Percentiles rank a stretch among this genome's conserved stretches.
Conservation (phyloP, 768 basidiomycete genomes). For the Dentipellis fragilis region DNA sequence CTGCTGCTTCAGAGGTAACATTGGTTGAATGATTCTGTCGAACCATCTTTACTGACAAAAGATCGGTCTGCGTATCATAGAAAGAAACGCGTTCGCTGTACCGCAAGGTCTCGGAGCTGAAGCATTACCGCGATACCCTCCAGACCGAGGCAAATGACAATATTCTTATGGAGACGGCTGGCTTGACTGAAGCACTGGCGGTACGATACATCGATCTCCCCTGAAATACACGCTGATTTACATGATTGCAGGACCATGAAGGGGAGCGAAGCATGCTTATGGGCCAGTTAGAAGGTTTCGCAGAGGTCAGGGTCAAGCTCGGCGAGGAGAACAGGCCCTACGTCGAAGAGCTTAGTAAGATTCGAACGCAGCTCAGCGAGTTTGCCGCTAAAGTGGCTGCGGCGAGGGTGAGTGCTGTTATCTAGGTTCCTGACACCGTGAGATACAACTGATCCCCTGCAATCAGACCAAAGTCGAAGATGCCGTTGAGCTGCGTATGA, state of each 20-base stretch:
- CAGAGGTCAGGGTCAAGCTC: slow-evolving; percentile 33
- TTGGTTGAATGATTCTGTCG: not conserved
- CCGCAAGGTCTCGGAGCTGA: slow-evolving; percentile 15
- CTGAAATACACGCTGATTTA: not conserved
- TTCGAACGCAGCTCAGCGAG: slow-evolving; percentile 41
- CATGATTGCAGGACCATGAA: slow-evolving; percentile 38
- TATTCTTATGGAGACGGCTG: slow-evolving; percentile 51
- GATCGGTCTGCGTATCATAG: not conserved
- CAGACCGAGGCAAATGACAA: slow-evolving; percentile 61
- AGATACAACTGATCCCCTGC: not conserved
- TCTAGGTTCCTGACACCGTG: not conserved
- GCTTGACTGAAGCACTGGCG: slow-evolving; percentile 42
- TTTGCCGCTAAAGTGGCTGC: slow-evolving; percentile 35
- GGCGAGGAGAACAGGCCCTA: slow-evolving; percentile 36
- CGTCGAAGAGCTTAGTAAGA: slow-evolving; percentile 30
- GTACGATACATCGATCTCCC: slow-evolving; percentile 24
- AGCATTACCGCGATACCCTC: slow-evolving; percentile 27
- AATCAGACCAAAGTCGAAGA: slow-evolving; percentile 38
- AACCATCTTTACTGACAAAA: too few species aligned
- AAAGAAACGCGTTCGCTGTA: not conserved
- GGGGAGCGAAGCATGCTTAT: slow-evolving; percentile 37
- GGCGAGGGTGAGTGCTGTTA: slow-evolving; percentile 31
- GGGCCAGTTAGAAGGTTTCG: slow-evolving; percentile 39
- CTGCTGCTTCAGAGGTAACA: slow-evolving; percentile 6
- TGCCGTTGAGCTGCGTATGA: slow-evolving; percentile 38